Conservation (phyloP, 371 early-diverging fungal species). For the Mucor lusitanicus region DNA sequence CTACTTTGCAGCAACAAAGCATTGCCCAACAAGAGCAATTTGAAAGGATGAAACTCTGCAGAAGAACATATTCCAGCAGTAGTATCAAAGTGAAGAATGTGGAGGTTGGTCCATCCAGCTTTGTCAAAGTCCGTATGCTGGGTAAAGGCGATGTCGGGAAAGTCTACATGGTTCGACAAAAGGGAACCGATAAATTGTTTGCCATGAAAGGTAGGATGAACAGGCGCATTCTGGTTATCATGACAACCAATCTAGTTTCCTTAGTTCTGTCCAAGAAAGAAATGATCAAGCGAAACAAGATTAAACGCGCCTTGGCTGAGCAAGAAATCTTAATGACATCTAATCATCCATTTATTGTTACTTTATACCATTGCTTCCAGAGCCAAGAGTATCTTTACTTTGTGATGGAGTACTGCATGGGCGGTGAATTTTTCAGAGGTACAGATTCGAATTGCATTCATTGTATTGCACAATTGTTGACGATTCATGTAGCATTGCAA, state of each 20-base stretch:
- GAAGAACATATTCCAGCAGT: conserved; percentile 73
- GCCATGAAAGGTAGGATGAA: conserved; percentile 85
- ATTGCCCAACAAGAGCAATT: conserved; percentile 6
- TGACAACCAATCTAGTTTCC: neutral
- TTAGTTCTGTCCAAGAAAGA: conserved; percentile 89
- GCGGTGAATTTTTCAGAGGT: conserved; percentile 98
- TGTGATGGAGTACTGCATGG: conserved; percentile 98
- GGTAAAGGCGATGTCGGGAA: conserved; percentile 97
- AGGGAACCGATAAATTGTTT: conserved; percentile 79
- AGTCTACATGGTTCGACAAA: conserved; percentile 92
- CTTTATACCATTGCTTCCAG: conserved; percentile 96
- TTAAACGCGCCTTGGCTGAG: conserved; percentile 94
- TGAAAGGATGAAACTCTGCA: conserved; percentile 26
- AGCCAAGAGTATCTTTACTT: conserved; percentile 93
- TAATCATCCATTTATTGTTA: conserved; percentile 97
- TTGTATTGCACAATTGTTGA: neutral
- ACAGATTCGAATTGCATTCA: conserved; percentile 5
- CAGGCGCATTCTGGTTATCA: neutral
- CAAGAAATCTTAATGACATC: conserved; percentile 92
- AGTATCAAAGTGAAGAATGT: conserved; percentile 74
- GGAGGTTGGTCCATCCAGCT: conserved; percentile 83
- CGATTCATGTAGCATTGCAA: conserved; percentile 67
- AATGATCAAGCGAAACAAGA: conserved; percentile 95
- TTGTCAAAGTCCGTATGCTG: conserved; percentile 80
- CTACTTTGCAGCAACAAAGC: conserved; percentile 15